These are phyloP conservation scores for maize (Zea mays) DNA, from an alignment of 176 grass and related monocot genomes.

Conservation along the genomic window Zm-B73-REFERENCE-NAM-5.0 NC_050104.1:13939001-13939500, in stretches of 20 bases:
- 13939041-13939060: slow-evolving; percentile 16
- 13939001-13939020: slow-evolving; percentile 23
- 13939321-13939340: background rate
- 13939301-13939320: background rate
- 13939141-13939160: slow-evolving; percentile 28
- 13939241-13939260: background rate
- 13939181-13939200: slow-evolving; percentile 47
- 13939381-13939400: background rate
- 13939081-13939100: slow-evolving; percentile 31
- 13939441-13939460: background rate
- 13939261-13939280: slow-evolving; percentile 11
- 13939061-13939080: slow-evolving; percentile 2
- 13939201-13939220: background rate
- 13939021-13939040: background rate
- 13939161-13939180: slow-evolving; percentile 14
- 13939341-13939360: background rate
- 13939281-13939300: slow-evolving; percentile 39
- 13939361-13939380: background rate
- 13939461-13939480: slow-evolving; percentile 8
- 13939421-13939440: background rate
- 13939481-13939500: background rate
- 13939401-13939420: background rate
- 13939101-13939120: slow-evolving; percentile 58
- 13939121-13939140: slow-evolving; percentile 48
- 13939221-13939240: slow-evolving; percentile 47